A percentile compares a stretch with the other conserved stretches of the same genome.
Evolutionary conservation across 208 protist species (phyloP).

Genomic region (Leishmania tropica): DNA sequence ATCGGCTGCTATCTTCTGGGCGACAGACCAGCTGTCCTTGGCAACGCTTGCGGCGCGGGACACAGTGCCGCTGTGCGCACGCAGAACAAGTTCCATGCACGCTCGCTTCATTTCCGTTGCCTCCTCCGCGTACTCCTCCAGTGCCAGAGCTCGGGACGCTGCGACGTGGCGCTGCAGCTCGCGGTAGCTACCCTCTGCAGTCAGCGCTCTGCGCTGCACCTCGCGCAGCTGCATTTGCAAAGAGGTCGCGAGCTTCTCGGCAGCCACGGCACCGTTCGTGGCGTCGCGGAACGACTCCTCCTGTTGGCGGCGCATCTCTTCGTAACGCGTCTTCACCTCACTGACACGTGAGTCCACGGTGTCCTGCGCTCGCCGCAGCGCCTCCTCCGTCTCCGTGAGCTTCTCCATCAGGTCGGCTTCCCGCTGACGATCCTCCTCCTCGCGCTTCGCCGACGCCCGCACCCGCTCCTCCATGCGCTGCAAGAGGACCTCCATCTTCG

Average conservation of each 20-base stretch:
- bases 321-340: conserved; percentile 33
- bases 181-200: conserved; percentile 17
- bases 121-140: conserved; percentile 39
- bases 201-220: conserved; percentile 26
- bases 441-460: conserved; percentile 32
- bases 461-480: conserved; percentile 50
- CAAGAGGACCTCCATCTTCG: conserved; percentile 60
- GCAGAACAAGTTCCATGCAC: conserved; percentile 5
- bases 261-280: conserved; percentile 25
- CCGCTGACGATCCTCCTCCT: conserved; percentile 42
- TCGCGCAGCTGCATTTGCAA: conserved; percentile 33
- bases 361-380: conserved; percentile 35
- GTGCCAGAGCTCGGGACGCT: conserved; percentile 3
- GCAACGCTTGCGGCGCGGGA: conserved; percentile 10
- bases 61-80: conserved; percentile 21
- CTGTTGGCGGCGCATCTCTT: conserved; percentile 36
- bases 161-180: conserved; percentile 32
- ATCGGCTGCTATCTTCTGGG: conserved; percentile 2
- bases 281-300: conserved; percentile 36
- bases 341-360: conserved; percentile 20
- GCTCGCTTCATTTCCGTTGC: conserved; percentile 34
- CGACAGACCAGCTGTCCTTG: conserved; percentile 22
- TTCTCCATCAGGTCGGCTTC: conserved; percentile 30
- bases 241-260: conserved; percentile 23
- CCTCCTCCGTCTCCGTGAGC: conserved; percentile 34